phyloP scores from a whole-genome alignment of 148 eudicot species.

The Rhododendron simsii region DNA sequence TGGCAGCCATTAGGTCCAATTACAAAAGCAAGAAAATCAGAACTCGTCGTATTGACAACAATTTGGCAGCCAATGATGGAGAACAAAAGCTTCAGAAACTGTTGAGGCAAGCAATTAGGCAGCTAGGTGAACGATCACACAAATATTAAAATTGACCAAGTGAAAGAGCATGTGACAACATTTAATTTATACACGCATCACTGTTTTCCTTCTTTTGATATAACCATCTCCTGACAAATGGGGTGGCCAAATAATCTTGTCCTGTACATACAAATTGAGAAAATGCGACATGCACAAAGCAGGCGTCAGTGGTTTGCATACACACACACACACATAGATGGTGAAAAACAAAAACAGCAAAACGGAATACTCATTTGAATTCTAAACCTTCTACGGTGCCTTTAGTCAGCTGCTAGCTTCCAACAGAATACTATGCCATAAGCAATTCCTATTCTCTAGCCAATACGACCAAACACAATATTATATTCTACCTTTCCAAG shows the following conservation, averaged over 20 bases:
- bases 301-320: neutral
- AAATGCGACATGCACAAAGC: neutral
- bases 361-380: neutral
- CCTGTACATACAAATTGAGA: neutral
- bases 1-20: neutral
- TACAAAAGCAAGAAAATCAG: neutral
- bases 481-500: neutral
- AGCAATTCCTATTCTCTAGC: neutral
- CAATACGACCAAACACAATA: neutral
- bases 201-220: neutral
- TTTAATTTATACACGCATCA: neutral
- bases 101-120: neutral
- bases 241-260: neutral
- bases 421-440: neutral
- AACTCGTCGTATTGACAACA: neutral
- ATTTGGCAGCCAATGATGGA: constrained; percentile 1
- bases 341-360: neutral
- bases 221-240: neutral
- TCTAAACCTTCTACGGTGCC: neutral
- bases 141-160: neutral
- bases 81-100: neutral
- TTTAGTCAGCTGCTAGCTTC: neutral
- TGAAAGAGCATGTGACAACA: neutral
- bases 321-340: neutral
- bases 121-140: neutral